phyloP scores from a whole-genome alignment of 768 basidiomycete species.

The Termitomyces titanicus region DNA sequence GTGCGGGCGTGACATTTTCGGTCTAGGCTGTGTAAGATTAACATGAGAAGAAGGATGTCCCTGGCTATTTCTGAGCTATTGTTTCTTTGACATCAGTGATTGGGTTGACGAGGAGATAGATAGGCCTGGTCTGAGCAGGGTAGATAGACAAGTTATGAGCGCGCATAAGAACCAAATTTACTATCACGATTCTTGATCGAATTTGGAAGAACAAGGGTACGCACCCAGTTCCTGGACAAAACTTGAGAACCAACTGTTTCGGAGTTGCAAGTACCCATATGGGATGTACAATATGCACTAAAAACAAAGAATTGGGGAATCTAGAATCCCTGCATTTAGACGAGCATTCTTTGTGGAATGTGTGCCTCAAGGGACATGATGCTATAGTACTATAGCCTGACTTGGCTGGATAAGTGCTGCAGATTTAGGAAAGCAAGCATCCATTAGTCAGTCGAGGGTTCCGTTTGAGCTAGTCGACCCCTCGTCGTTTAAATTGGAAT shows the following conservation, averaged over 20 bases:
- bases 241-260: neutral
- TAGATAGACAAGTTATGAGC: neutral
- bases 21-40: neutral
- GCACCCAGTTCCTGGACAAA: neutral
- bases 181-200: neutral
- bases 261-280: too few relatives aligned
- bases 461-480: neutral
- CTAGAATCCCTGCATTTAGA: too few relatives aligned
- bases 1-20: neutral
- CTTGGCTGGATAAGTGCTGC: neutral
- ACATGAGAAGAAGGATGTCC: neutral
- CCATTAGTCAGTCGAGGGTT: neutral
- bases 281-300: too few relatives aligned
- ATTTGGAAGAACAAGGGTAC: neutral
- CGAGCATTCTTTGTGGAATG: neutral
- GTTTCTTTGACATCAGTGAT: neutral
- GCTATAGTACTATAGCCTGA: neutral
- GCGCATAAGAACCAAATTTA: neutral
- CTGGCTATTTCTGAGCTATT: neutral
- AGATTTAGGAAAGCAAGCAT: neutral
- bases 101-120: neutral
- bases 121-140: neutral
- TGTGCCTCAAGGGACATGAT: constrained; percentile 9
- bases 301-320: neutral
- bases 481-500: neutral